Base-by-base conservation (phyloP, 345 rosid genomes). In the Cardamine resedifolia region DNA sequence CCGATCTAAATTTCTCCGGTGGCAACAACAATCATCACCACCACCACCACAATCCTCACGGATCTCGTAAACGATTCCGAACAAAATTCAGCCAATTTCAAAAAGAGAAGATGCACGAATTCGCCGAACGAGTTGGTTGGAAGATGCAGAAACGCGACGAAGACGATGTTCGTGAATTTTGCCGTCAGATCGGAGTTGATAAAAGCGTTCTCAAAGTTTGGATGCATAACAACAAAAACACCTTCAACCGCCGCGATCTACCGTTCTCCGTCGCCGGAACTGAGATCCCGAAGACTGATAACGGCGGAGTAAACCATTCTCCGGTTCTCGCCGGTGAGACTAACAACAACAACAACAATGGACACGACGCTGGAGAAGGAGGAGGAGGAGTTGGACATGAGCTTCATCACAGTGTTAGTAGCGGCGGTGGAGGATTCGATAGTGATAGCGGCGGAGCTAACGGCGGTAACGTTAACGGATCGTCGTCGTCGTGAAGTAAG, bases 191-290 rank as follows among this genome's bases (percentile, higher is more conserved):
- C 41, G 96, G 88, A 15, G 89, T 94, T 50, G 96, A 89, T 21
- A 87, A 80, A 70, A 78, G 78, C 2, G 97, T 89, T 12, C 77
- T 91, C 43, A 91, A 91, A 73, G 97, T 95, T 0, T 89, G 96
- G 99, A 91, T 95, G 96, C 97, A 91, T 61, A 91, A 95, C 81
- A 95, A 95, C 79, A 91, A 95, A 81, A 95, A 83, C 80, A 91
- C 82, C 20, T 79, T 86, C 2, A 88, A 82, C 70, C 75, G 76
- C 53, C 75, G 72, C 0, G 80, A 77, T 61, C 15, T 28, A 44
- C 10, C 49, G 3, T 44, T 44, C 20, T 44, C 49, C 49, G 21
- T 44, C 41, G 14, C 67, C 50, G 78, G 55, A 31, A 20, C 24
- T 7, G 74, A 69, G 43, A 45, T 68, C 36, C 75, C 2, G 0